phyloP scores from a whole-genome alignment of 2,329 filamentous ascomycete species.

The Torrubiellomyces zombiae region DNA sequence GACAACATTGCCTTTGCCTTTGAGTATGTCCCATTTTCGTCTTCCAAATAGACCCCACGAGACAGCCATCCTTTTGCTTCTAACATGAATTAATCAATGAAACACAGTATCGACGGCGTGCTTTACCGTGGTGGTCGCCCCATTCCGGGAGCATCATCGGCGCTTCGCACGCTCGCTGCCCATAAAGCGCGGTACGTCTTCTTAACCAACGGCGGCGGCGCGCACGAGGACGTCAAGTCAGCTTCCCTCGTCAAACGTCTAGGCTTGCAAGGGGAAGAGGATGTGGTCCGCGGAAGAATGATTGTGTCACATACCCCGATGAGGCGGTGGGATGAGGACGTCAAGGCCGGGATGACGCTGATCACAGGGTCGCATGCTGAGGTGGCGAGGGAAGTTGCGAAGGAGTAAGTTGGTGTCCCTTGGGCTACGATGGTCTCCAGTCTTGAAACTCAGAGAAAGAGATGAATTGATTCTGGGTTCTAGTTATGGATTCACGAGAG shows the following conservation, averaged over 20 bases:
- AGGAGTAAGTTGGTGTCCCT: constrained; percentile 33
- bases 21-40: constrained; percentile 11
- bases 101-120: constrained; percentile 69
- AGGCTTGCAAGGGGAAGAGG: constrained; percentile 13
- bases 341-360: constrained; percentile 40
- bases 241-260: constrained; percentile 17
- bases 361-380: constrained; percentile 55
- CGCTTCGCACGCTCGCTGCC: constrained; percentile 55
- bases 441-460: constrained; percentile 8
- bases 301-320: constrained; percentile 83
- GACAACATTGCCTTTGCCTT: constrained; percentile 21
- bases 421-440: constrained; percentile 3
- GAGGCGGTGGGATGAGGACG: constrained; percentile 37
- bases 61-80: neutral
- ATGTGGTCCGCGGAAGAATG: constrained; percentile 17
- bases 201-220: constrained; percentile 88
- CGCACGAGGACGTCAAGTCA: constrained; percentile 41
- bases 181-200: constrained; percentile 81
- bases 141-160: constrained; percentile 60
- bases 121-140: constrained; percentile 66
- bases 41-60: too few species aligned
- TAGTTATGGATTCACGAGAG: constrained; percentile 58
- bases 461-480: too few species aligned
- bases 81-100: neutral
- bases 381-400: constrained; percentile 56